Conservation (phyloP, 139 green algal species). For the Chlorella sp. region DNA sequence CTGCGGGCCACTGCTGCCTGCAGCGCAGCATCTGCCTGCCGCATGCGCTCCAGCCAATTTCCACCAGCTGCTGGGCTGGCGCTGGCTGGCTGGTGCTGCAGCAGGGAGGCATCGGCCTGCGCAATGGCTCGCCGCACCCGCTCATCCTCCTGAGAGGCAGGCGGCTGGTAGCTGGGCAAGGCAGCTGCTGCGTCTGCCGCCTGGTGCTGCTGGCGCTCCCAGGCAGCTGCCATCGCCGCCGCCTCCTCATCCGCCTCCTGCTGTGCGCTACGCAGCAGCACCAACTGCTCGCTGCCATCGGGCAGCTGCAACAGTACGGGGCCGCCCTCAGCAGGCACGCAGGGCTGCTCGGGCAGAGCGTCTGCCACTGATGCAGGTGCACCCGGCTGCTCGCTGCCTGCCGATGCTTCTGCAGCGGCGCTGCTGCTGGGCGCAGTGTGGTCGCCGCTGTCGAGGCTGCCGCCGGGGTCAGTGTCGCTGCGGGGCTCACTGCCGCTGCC, state of each 20-base stretch:
- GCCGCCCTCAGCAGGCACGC: not conserved
- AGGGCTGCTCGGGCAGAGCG: not conserved
- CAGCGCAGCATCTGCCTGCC: conserved; percentile 16
- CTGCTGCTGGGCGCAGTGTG: not conserved
- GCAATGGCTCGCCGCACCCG: conserved; percentile 16
- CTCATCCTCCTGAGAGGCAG: not conserved
- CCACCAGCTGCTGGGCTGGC: not conserved
- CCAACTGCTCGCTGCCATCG: not conserved
- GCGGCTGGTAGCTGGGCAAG: not conserved
- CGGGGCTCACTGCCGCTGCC: not conserved
- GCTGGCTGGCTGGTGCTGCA: not conserved
- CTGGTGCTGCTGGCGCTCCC: too few species aligned
- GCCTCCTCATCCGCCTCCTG: not conserved
- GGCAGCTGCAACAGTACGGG: conserved; percentile 1
- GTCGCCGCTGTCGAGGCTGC: not conserved
- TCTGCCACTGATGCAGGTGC: not conserved
- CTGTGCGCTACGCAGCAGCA: conserved; percentile 13
- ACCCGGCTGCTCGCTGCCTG: not conserved
- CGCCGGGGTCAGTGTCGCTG: not conserved
- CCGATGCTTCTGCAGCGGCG: not conserved
- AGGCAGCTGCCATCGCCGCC: not conserved
- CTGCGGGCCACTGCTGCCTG: not conserved
- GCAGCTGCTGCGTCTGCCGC: not conserved
- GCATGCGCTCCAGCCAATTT: conserved; percentile 15
- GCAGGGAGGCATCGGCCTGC: not conserved